Evolutionary conservation across 306 rosid species (phyloP).

Genomic region (Crotalaria pallida): DNA sequence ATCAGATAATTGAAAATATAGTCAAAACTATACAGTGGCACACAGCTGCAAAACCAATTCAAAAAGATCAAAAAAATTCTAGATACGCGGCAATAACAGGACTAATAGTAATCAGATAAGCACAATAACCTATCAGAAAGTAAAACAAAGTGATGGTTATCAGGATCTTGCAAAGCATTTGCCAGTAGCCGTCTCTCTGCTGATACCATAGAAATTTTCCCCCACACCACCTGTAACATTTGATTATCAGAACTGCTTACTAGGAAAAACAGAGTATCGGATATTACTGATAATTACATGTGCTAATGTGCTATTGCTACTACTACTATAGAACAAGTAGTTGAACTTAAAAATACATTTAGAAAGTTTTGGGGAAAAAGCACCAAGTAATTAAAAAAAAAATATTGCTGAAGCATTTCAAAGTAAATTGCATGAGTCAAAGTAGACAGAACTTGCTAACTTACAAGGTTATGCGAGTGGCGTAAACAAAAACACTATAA

Average conservation of each 20-base stretch:
- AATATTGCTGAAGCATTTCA: neutral
- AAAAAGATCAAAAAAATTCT: constrained; percentile 21
- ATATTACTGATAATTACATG: constrained; percentile 7
- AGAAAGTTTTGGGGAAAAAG: neutral
- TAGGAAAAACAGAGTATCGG: neutral
- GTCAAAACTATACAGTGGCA: constrained; percentile 72
- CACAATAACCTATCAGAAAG: constrained; percentile 83
- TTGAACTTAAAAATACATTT: neutral
- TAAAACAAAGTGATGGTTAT: constrained; percentile 86
- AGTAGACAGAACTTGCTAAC: too few relatives aligned
- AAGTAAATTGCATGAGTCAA: neutral
- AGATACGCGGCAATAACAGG: neutral
- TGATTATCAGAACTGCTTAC: constrained; percentile 7
- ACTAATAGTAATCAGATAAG: neutral
- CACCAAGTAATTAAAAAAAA: neutral
- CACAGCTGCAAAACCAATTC: constrained; percentile 67
- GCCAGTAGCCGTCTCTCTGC: constrained; percentile 84
- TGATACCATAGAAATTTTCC: constrained; percentile 83
- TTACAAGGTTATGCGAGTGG: too few relatives aligned
- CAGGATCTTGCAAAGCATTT: constrained; percentile 74
- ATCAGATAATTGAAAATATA: constrained; percentile 78
- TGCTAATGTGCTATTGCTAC: neutral
- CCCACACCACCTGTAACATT: constrained; percentile 83
- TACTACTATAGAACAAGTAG: constrained; percentile 1
- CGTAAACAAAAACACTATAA: too few relatives aligned